Evolutionary conservation across 176 grass and related monocot species (phyloP).

Genomic region (Metroxylon sagu): DNA sequence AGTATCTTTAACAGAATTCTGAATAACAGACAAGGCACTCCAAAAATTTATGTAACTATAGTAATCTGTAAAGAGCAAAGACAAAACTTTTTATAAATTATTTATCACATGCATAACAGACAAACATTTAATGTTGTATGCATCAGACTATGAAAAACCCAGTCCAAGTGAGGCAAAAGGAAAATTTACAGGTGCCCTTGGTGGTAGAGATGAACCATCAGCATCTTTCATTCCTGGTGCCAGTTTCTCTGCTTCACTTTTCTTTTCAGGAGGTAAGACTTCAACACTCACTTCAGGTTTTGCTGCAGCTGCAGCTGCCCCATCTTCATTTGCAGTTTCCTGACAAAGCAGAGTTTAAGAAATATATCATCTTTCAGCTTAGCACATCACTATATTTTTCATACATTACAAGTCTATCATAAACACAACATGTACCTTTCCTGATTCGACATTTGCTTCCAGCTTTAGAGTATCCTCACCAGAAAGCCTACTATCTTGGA

Average conservation of each 20-base stretch:
- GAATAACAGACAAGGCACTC: too few relatives aligned
- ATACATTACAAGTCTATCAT: too few relatives aligned
- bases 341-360: not conserved
- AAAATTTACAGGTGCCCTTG: conserved; percentile 1
- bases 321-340: conserved; percentile 26
- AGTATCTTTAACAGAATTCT: too few relatives aligned
- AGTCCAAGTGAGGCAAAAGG: conserved; percentile 6
- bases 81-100: too few relatives aligned
- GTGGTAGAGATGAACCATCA: not conserved
- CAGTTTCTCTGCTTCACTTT: conserved; percentile 33
- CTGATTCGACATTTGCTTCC: conserved; percentile 46
- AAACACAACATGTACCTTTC: conserved; percentile 30
- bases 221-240: conserved; percentile 8
- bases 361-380: conserved; percentile 21
- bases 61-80: too few relatives aligned
- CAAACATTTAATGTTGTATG: too few relatives aligned
- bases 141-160: not conserved
- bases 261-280: conserved; percentile 20
- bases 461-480: conserved; percentile 84
- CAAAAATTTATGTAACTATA: too few relatives aligned
- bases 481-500: conserved; percentile 60
- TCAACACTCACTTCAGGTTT: conserved; percentile 19
- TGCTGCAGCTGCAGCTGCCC: not conserved
- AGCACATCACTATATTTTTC: not conserved
- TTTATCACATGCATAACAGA: too few relatives aligned